These are phyloP conservation scores for Hanseniaspora jakobsenii DNA, from an alignment of 805 yeast genomes.

Conservation along the genomic window DNA sequence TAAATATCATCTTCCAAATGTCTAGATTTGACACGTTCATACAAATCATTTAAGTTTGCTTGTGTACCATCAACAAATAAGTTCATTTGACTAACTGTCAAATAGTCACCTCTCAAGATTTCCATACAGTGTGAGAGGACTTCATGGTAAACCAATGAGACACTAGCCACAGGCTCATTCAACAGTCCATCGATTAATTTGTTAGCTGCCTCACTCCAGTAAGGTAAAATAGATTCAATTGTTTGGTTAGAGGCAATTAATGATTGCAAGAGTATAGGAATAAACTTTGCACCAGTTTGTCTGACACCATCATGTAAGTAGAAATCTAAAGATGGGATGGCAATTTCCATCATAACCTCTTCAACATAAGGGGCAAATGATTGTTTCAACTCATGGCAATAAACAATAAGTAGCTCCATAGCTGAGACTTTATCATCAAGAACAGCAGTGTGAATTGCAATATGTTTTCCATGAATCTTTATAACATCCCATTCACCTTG, in stretches of 20 bases:
- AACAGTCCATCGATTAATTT: constrained; percentile 57
- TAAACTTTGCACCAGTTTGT: constrained; percentile 73
- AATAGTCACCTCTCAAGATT: constrained; percentile 52
- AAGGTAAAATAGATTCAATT: constrained; percentile 47
- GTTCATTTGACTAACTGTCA: constrained; percentile 43
- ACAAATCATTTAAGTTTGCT: constrained; percentile 51
- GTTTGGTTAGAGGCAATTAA: constrained; percentile 40
- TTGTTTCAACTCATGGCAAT: constrained; percentile 72
- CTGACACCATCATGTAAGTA: constrained; percentile 91
- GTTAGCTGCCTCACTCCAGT: constrained; percentile 62
- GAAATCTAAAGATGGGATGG: constrained; percentile 80
- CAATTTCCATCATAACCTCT: constrained; percentile 64
- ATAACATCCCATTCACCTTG: constrained; percentile 94
- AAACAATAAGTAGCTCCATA: constrained; percentile 71
- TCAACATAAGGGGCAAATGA: constrained; percentile 73
- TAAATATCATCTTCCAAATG: constrained; percentile 73
- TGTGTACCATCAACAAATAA: constrained; percentile 49
- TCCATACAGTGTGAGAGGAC: constrained; percentile 56
- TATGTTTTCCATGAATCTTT: constrained; percentile 77
- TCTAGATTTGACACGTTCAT: constrained; percentile 57
- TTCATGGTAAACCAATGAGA: constrained; percentile 64
- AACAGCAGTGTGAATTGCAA: constrained; percentile 90
- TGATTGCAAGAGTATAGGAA: constrained; percentile 63
- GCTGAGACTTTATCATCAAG: constrained; percentile 90
- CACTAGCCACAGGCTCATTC: constrained; percentile 72